A percentile compares a stretch with the other conserved stretches of the same genome.
Evolutionary conservation across 2,329 filamentous ascomycete species (phyloP).

Genomic region (Trichophyton rubrum): DNA sequence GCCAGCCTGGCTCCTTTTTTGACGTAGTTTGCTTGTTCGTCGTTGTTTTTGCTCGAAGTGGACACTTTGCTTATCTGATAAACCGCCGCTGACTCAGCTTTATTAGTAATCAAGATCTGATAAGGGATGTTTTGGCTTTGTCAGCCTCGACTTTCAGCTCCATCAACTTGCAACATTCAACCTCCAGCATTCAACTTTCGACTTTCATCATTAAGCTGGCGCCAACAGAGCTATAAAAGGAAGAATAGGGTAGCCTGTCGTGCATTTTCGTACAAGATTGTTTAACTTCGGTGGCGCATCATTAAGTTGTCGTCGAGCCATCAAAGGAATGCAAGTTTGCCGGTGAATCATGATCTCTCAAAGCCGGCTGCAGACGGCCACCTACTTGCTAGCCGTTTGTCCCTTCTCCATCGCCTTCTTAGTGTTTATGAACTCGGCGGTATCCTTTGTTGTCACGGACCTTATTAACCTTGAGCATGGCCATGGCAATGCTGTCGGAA

Average conservation of each 20-base stretch:
- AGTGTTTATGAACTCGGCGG: slow-evolving; percentile 52
- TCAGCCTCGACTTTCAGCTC: neutral
- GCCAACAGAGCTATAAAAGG: neutral
- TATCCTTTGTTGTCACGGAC: slow-evolving; percentile 54
- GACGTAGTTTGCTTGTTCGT: neutral
- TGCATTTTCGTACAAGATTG: neutral
- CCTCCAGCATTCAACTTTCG: neutral
- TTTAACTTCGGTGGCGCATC: neutral
- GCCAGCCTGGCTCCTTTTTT: neutral
- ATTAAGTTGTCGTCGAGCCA: neutral
- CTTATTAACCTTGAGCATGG: slow-evolving; percentile 43
- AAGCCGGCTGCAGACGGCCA: slow-evolving; percentile 43
- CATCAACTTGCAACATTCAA: neutral
- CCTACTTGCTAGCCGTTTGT: slow-evolving; percentile 50
- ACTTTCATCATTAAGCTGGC: neutral
- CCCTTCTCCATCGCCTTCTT: slow-evolving; percentile 54
- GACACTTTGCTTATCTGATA: neutral
- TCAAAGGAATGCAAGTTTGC: neutral
- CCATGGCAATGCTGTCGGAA: slow-evolving; percentile 50
- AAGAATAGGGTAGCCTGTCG: neutral
- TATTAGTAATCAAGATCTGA: neutral
- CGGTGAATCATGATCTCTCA: slow-evolving; percentile 39
- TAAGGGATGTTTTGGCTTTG: neutral
- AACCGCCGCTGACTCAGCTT: neutral
- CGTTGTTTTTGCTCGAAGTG: neutral